phyloP scores from a whole-genome alignment of 164 flowering plant species.

The Litsea cubeba region DNA sequence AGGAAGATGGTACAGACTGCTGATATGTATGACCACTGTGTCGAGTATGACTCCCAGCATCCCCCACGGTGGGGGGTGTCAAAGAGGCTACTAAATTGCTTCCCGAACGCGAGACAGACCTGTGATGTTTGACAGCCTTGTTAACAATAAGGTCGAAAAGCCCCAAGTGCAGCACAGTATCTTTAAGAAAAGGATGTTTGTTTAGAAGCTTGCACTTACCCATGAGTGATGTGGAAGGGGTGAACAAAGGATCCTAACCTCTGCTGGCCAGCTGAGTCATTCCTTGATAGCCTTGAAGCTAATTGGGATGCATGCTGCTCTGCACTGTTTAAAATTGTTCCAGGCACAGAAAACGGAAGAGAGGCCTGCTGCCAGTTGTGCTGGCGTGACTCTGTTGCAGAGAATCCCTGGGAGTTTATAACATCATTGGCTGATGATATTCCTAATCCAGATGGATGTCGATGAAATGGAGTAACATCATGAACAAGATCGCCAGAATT shows the following conservation, averaged over 20 bases:
- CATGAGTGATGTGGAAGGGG: conserved; percentile 10
- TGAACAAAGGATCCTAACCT: conserved; percentile 6
- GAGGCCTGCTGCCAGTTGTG: conserved; percentile 12
- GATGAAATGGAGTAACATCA: conserved; percentile 3
- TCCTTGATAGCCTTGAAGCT: conserved; percentile 3
- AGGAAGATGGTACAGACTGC: conserved; percentile 10
- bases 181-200: neutral
- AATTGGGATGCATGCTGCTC: conserved; percentile 4
- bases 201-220: conserved; percentile 3
- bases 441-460: neutral
- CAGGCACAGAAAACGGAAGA: conserved; percentile 2
- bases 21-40: conserved; percentile 8
- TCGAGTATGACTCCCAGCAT: conserved; percentile 10
- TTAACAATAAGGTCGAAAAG: neutral
- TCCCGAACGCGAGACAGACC: conserved; percentile 6
- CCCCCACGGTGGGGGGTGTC: conserved; percentile 6
- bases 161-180: neutral
- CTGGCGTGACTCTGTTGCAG: conserved; percentile 6
- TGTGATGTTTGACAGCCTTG: conserved; percentile 2
- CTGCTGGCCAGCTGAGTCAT: conserved; percentile 3
- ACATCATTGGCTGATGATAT: neutral
- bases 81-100: conserved; percentile 11
- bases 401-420: conserved; percentile 1
- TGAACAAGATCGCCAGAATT: neutral
- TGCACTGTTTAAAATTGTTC: neutral